phyloP scores from a whole-genome alignment of 306 rosid genomes.

The Vigna reflexopilosa region DNA sequence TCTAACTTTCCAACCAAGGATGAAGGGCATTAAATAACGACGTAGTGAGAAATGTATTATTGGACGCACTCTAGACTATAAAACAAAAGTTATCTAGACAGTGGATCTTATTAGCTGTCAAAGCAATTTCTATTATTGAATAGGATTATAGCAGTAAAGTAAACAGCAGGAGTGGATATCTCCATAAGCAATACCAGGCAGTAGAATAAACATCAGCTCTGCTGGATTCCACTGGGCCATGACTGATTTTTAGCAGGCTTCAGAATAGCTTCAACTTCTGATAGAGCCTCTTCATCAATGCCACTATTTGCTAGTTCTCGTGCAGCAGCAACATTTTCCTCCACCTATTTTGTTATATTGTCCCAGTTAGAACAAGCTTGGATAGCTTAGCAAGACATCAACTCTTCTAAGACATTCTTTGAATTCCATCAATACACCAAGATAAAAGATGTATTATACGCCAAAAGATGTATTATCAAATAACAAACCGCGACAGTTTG shows the following conservation, averaged over 20 bases:
- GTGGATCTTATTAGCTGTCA: not conserved
- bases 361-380: conserved; percentile 23
- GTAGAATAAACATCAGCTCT: conserved; percentile 54
- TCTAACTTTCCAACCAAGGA: conserved; percentile 28
- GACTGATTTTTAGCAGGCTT: conserved; percentile 82
- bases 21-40: not conserved
- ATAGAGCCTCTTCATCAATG: conserved; percentile 65
- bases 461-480: not conserved
- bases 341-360: conserved; percentile 63
- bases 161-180: conserved; percentile 34
- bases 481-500: conserved; percentile 14
- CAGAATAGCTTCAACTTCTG: conserved; percentile 80
- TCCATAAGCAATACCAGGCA: conserved; percentile 28
- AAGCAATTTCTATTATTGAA: conserved; percentile 28
- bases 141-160: not conserved
- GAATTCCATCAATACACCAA: not conserved
- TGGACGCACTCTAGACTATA: not conserved
- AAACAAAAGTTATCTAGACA: conserved; percentile 5
- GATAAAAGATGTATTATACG: not conserved
- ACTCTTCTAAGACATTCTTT: not conserved
- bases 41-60: not conserved
- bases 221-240: conserved; percentile 92
- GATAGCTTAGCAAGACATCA: not conserved
- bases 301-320: conserved; percentile 69
- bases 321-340: conserved; percentile 89